phyloP scores from a whole-genome alignment of 768 basidiomycete species.

The Serpula lacrymans region DNA sequence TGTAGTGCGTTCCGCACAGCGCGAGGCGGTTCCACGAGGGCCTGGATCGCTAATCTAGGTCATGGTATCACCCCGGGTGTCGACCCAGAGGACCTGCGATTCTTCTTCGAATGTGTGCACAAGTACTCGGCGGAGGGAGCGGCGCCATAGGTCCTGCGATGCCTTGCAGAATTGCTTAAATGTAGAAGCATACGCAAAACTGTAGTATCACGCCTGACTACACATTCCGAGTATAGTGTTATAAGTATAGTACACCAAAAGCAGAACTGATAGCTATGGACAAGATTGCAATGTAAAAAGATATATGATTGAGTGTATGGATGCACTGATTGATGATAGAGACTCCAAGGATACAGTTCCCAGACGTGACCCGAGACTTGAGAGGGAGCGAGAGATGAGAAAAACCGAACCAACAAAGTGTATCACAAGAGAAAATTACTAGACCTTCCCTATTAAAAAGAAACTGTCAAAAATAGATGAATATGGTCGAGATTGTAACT shows the following conservation, averaged over 20 bases:
- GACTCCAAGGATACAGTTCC: too few species aligned
- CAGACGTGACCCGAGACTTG: too few species aligned
- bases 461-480: too few species aligned
- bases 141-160: too few species aligned
- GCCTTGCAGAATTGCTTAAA: conserved; percentile 6
- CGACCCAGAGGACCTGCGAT: conserved; percentile 87
- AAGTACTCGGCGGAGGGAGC: conserved; percentile 72
- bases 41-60: conserved; percentile 97
- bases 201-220: not conserved
- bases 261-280: conserved; percentile 10
- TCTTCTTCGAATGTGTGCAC: conserved; percentile 89
- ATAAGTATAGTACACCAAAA: conserved; percentile 4
- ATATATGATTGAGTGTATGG: conserved; percentile 6
- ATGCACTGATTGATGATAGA: conserved; percentile 8
- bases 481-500: too few species aligned
- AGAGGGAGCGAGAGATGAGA: too few species aligned
- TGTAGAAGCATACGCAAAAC: not conserved
- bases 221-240: not conserved
- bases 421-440: too few species aligned
- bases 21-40: conserved; percentile 48
- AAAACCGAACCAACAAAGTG: too few species aligned
- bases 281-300: conserved; percentile 11
- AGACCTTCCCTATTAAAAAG: too few species aligned
- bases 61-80: conserved; percentile 97
- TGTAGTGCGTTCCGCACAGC: conserved; percentile 62